Base-by-base conservation (phyloP, 768 basidiomycete species). In the Boletellus sp. region DNA sequence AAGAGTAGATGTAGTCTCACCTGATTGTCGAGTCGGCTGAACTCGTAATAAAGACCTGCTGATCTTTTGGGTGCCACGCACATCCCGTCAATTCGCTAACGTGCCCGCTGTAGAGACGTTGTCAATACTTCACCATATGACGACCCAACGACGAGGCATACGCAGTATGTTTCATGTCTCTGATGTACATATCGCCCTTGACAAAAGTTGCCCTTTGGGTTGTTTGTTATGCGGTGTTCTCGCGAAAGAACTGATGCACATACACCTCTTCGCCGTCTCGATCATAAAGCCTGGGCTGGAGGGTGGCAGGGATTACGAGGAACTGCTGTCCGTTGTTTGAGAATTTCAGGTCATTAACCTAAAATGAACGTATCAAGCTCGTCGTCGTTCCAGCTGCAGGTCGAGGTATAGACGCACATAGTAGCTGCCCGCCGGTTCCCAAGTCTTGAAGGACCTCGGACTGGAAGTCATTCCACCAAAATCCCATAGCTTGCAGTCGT, bases 161-260 rank as follows among this genome's bases (percentile, higher is more conserved):
- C 95, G 87, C 79, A n/a, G 96, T 99, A 64, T 98, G 87, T 70
- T 92, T 92, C 90, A 99, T 94, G 71, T 99, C 96, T 48, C 96
- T 87, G 58, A 99, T 90, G 67, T 98, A 99, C 52, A 90, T 91
- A 71, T 99, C 96, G 31, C 96, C 96, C 72, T 98, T 98, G 64
- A 92, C 76, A 67, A 79, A 87, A 51, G 84, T 84, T 54, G 84
- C 82, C 70, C 88, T 87, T 28, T 61, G 49, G 60, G 74, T 77
- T 71, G 77, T 73, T 81, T 66, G 76, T 72, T 70, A 73, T 67
- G 75, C 68, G 59, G 69, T 57, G 61, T 54, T 58, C 60, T 47
- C 45, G 51, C 35, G 44, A 38, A 42, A 40, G 36, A 56, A 45
- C 44, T 52, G 12, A 55, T 43, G 26, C 42, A 81, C 89, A 52